phyloP scores from a whole-genome alignment of 768 basidiomycete genomes.

The Boletus bicolor region DNA sequence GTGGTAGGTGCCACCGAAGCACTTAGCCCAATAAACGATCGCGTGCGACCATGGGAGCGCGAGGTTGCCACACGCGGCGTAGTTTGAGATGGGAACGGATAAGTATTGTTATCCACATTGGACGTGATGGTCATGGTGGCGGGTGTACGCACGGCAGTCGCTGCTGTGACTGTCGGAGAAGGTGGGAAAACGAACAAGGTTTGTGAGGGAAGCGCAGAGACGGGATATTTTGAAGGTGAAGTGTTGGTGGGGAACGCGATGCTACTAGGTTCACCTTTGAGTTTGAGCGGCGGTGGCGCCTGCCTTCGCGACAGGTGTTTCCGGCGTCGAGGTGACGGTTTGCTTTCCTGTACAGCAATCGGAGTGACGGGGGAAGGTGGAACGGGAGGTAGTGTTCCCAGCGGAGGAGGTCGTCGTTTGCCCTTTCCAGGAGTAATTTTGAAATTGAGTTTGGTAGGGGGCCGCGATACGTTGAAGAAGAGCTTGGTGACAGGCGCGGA shows the following conservation, averaged over 20 bases:
- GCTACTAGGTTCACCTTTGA: conserved; percentile 33
- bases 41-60: conserved; percentile 60
- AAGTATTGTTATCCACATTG: conserved; percentile 42
- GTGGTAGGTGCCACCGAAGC: conserved; percentile 72
- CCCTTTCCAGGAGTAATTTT: conserved; percentile 44
- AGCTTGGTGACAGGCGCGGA: conserved; percentile 60
- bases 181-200: conserved; percentile 87
- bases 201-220: conserved; percentile 60
- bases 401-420: conserved; percentile 60
- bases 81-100: conserved; percentile 54
- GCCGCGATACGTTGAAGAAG: conserved; percentile 42
- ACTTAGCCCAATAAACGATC: conserved; percentile 71
- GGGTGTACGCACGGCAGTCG: conserved; percentile 57
- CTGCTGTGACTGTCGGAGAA: conserved; percentile 51
- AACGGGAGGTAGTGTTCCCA: conserved; percentile 64
- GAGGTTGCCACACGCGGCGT: conserved; percentile 73
- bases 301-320: conserved; percentile 57
- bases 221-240: conserved; percentile 21
- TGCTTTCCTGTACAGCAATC: conserved; percentile 38
- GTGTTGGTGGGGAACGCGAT: conserved; percentile 27
- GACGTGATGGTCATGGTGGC: conserved; percentile 82
- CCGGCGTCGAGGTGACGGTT: conserved; percentile 33
- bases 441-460: conserved; percentile 55
- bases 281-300: conserved; percentile 53
- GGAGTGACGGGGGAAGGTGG: conserved; percentile 67